phyloP scores from a whole-genome alignment of 2,329 filamentous ascomycete species.

The Verticillium dahliae region DNA sequence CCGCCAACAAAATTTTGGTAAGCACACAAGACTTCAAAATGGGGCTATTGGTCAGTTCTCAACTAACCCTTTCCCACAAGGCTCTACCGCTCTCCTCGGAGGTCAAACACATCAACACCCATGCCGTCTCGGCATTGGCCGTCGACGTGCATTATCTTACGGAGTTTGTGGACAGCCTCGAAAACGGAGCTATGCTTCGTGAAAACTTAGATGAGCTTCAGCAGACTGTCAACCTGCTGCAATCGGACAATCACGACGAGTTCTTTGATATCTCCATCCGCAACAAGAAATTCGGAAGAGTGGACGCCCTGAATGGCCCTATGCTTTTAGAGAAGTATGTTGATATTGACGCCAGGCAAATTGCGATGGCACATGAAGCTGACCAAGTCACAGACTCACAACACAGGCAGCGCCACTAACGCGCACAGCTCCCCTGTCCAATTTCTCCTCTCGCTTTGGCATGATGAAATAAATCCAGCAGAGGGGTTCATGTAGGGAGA shows the following conservation, averaged over 20 bases:
- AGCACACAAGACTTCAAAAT: not conserved
- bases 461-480: slow-evolving; percentile 40
- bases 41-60: slow-evolving; percentile 2
- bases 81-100: slow-evolving; percentile 69
- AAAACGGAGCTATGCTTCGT: slow-evolving; percentile 76
- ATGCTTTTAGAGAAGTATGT: slow-evolving; percentile 83
- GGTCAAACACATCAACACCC: slow-evolving; percentile 80
- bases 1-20: slow-evolving; percentile 77
- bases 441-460: slow-evolving; percentile 70
- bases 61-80: slow-evolving; percentile 27
- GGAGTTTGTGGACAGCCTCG: slow-evolving; percentile 78
- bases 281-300: slow-evolving; percentile 90
- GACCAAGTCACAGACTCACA: slow-evolving; percentile 47
- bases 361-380: slow-evolving; percentile 8
- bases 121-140: slow-evolving; percentile 74
- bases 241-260: slow-evolving; percentile 85
- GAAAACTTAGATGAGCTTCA: slow-evolving; percentile 89
- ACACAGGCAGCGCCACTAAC: slow-evolving; percentile 52
- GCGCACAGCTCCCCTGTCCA: slow-evolving; percentile 58
- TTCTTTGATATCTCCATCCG: slow-evolving; percentile 88
- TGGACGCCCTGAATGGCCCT: slow-evolving; percentile 85
- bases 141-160: slow-evolving; percentile 80
- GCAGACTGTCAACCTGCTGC: slow-evolving; percentile 85
- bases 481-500: not conserved
- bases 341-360: not conserved